Base-by-base conservation (phyloP, 2,329 filamentous ascomycete genomes). In the Pseudocercospora cruenta region DNA sequence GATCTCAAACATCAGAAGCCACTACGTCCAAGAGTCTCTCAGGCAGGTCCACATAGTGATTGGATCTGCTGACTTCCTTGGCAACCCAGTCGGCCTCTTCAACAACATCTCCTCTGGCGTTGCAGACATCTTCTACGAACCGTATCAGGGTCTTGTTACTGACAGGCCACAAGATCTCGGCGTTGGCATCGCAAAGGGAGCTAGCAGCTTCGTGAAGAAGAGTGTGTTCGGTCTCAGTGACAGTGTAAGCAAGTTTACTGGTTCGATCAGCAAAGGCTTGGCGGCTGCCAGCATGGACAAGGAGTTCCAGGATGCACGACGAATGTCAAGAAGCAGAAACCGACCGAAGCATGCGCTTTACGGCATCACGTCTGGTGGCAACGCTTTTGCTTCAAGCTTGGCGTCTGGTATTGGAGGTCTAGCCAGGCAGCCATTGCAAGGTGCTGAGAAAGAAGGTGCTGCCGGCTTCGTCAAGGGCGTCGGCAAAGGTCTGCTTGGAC, bases 71-170 rank as follows among this genome's bases (percentile, higher is more conserved):
- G 95, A 99, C 79, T 98, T 99, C 86, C 84, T 99, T 5, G 95
- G 95, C 43, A 99, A 99, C 74, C 95, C 95, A 0, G 96, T 99
- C 16, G 95, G 95, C 53, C 84, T 99, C 51, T 99, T 99, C 88
- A 98, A 96, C 82, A 99, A 94, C 77, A 91, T 99, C 79, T 96
- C 93, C 73, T 99, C 95, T 54, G 95, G 96, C 73, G 92, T 99
- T 61, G 94, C 92, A 21, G 95, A 97, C 78, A 97, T 99, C 77
- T 99, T 99, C 82, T 99, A 99, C 83, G 96, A 99, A 78, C 95
- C 95, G 43, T 99, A 99, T 81, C 95, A 99, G 82, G 92, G 96
- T 22, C 87, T 99, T 58, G 96, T 99, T 78, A 96, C 94, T 0
- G 95, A 99, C 78, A 88, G 92, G 71, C 96, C 95, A 1, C 94